Conservation (phyloP, 192 early-diverging fungal species). For the Coemansia erecta region DNA sequence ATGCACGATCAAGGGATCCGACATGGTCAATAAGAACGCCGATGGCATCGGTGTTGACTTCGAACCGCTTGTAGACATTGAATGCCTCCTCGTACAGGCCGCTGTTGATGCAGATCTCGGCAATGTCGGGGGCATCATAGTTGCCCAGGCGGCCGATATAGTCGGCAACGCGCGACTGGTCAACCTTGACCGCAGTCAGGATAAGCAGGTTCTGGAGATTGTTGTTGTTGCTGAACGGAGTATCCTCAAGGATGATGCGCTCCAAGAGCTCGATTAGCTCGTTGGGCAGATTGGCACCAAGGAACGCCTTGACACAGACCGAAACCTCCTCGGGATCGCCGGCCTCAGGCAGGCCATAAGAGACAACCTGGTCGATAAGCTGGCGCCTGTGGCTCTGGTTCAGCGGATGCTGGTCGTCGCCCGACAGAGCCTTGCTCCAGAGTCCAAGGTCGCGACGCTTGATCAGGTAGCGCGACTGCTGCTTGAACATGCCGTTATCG, state of each 20-base stretch:
- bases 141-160: constrained; percentile 94
- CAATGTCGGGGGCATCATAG: constrained; percentile 97
- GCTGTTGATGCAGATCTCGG: constrained; percentile 87
- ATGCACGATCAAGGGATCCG: constrained; percentile 89
- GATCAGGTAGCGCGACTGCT: constrained; percentile 95
- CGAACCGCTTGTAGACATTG: constrained; percentile 91
- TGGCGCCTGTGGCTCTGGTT: constrained; percentile 72
- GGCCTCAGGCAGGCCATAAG: constrained; percentile 89
- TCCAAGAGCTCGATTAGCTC: constrained; percentile 97
- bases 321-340: constrained; percentile 98
- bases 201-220: constrained; percentile 98
- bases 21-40: constrained; percentile 92
- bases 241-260: constrained; percentile 91
- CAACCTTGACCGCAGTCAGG: constrained; percentile 95
- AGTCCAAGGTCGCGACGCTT: constrained; percentile 78
- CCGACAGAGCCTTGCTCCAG: constrained; percentile 78
- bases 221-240: constrained; percentile 91
- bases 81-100: constrained; percentile 96
- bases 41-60: constrained; percentile 84
- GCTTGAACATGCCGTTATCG: constrained; percentile 99
- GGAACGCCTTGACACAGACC: constrained; percentile 96
- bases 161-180: constrained; percentile 89
- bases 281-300: constrained; percentile 91
- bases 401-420: constrained; percentile 66
- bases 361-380: constrained; percentile 92